Percentiles rank a stretch among this genome's conserved stretches.
phyloP scores from a whole-genome alignment of 148 eudicot genomes.

The Silene conica region DNA sequence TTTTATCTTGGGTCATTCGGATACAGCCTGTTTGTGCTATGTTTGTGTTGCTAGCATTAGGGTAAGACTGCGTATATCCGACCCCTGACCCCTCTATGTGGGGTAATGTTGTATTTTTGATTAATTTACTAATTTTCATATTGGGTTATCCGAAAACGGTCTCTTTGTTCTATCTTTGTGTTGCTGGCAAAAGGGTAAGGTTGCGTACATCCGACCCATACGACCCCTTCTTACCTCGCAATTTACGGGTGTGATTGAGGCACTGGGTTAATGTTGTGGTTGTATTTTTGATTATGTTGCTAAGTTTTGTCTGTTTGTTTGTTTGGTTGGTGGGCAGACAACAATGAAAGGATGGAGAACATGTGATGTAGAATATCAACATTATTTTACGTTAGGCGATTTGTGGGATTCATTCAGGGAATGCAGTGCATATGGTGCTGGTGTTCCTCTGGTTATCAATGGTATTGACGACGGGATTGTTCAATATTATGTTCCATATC shows the following conservation, averaged over 20 bases:
- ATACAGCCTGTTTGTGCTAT: not conserved
- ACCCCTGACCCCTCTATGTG: too few relatives aligned
- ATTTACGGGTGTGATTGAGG: too few relatives aligned
- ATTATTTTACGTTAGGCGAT: slow-evolving; percentile 31
- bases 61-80: too few relatives aligned
- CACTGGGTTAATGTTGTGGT: not conserved
- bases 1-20: not conserved
- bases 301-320: slow-evolving; percentile 1
- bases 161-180: not conserved
- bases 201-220: too few relatives aligned
- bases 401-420: slow-evolving; percentile 39
- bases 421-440: slow-evolving; percentile 42
- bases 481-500: slow-evolving; percentile 38
- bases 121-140: too few relatives aligned
- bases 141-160: not conserved
- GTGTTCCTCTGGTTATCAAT: slow-evolving; percentile 32
- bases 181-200: too few relatives aligned
- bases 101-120: too few relatives aligned
- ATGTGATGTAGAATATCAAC: slow-evolving; percentile 31
- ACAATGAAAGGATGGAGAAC: slow-evolving; percentile 32
- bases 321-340: slow-evolving; percentile 25
- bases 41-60: too few relatives aligned
- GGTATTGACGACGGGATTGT: slow-evolving; percentile 26
- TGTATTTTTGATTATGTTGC: not conserved
- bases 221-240: too few relatives aligned